Conservation (phyloP, 352 stramenopile genomes). For the Globisporangium spiculum region DNA sequence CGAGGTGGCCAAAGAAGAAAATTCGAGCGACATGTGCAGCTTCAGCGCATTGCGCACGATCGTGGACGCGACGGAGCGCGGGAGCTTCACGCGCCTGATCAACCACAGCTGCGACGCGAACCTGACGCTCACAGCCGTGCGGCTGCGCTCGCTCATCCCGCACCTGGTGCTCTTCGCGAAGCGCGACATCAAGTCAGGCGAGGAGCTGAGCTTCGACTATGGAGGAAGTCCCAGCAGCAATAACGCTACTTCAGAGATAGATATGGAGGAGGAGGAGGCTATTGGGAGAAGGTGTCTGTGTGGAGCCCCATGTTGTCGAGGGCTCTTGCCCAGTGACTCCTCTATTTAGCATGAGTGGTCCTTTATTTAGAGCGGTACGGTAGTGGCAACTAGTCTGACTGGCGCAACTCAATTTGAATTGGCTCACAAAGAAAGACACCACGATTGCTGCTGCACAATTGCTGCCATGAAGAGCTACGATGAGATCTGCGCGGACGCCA, state of each 20-base stretch:
- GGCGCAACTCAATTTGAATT: conserved; percentile 4
- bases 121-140: conserved; percentile 45
- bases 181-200: conserved; percentile 22
- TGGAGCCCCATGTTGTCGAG: conserved; percentile 27
- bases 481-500: conserved; percentile 56
- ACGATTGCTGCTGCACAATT: neutral
- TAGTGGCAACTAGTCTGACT: neutral
- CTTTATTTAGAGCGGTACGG: neutral
- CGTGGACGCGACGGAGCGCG: conserved; percentile 45
- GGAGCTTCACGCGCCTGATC: conserved; percentile 64
- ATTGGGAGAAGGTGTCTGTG: conserved; percentile 25
- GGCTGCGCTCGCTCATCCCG: conserved; percentile 56
- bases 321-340: conserved; percentile 28
- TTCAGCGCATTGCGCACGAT: conserved; percentile 51
- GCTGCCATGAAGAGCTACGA: conserved; percentile 50
- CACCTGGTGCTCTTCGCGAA: conserved; percentile 53
- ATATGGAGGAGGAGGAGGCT: neutral
- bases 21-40: neutral
- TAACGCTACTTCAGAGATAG: neutral
- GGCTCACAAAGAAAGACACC: neutral
- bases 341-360: conserved; percentile 22
- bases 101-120: conserved; percentile 70
- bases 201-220: conserved; percentile 73
- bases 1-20: conserved; percentile 17
- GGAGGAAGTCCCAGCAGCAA: conserved; percentile 12